Evolutionary conservation across 2,329 filamentous ascomycete species (phyloP), one percentile per base, ranked within the genome.

Genomic region (Epichloe glyceriae): DNA sequence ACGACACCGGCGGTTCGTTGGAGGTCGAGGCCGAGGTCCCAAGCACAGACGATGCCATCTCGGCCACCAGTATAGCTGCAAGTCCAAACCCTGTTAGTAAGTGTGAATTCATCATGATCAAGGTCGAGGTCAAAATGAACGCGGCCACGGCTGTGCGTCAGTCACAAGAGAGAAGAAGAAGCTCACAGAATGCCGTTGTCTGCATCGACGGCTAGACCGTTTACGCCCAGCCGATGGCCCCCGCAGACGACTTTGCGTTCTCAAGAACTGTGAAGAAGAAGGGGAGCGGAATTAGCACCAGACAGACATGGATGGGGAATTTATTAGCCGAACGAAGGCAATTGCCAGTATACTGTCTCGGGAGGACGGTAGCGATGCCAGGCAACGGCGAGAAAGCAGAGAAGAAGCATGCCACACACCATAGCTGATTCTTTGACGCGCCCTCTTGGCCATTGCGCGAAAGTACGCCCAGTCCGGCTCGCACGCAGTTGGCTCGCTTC

Each of bases 21-120:
- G 55, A 86, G 73, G 64, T 88, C 78, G 62, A 87, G 79, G 61
- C 88, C 80, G 49, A 96, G 73, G 67, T 97, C 84, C 93, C 93
- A 98, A 54, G 91, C 88, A 71, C 93, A 98, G 58, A 98, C 85
- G 47, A 93, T 86, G 60, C 93, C 93, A 69, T 98, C 93, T 64
- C 93, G 85, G 53, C 93, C 93, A 57, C 88, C 93, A 44, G 93
- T 96, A 71, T 97, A 98, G 61, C 90, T 96, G 54, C 8, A 41
- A 26, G 33, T 38, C 26, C 4, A 33, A 22, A n/a, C 14, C 20
- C 17, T 30, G 11, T 47, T 22, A 47, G 45, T 8, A 15, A 4
- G 26, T 30, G 26, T 30, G 3, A 30, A 30, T 30, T 11, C 30
- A 30, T 30, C 30, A 30, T 11, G 30, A 30, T 30, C 10, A 30